Evolutionary conservation across 352 stramenopile genomes (phyloP).

Genomic region (Phytophthora ohioensis): DNA sequence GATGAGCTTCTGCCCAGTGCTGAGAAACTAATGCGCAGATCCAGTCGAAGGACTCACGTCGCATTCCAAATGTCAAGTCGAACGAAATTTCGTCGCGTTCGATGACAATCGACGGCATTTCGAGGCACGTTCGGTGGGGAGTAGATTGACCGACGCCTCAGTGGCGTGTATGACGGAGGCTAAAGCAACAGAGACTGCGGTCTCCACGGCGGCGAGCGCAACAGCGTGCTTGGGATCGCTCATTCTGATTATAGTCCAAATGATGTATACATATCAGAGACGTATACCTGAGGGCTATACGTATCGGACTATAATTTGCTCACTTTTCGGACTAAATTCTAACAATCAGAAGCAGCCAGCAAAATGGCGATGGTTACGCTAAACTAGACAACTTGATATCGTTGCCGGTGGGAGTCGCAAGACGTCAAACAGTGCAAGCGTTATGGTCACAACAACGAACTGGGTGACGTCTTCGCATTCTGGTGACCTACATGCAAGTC

Average conservation of each 20-base stretch:
- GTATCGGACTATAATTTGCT: slow-evolving; percentile 2
- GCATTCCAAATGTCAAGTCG: slow-evolving; percentile 14
- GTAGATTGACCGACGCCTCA: background rate
- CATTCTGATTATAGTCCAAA: slow-evolving; percentile 19
- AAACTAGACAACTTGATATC: slow-evolving; percentile 25
- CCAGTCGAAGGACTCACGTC: slow-evolving; percentile 26
- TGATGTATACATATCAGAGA: background rate
- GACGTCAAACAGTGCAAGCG: slow-evolving; percentile 75
- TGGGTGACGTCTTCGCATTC: slow-evolving; percentile 68
- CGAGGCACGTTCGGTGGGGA: background rate
- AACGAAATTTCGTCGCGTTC: slow-evolving; percentile 14
- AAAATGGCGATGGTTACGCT: slow-evolving; percentile 41
- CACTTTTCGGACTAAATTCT: slow-evolving; percentile 53
- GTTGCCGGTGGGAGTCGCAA: slow-evolving; percentile 69
- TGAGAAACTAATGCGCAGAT: slow-evolving; percentile 17
- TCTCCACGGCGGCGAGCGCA: slow-evolving; percentile 18
- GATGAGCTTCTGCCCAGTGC: slow-evolving; percentile 11
- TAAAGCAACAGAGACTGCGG: slow-evolving; percentile 17
- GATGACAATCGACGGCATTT: slow-evolving; percentile 27
- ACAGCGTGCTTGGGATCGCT: slow-evolving; percentile 9
- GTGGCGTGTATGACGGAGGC: slow-evolving; percentile 15
- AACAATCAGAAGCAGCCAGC: slow-evolving; percentile 9
- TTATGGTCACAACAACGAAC: slow-evolving; percentile 83
- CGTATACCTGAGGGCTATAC: slow-evolving; percentile 9
- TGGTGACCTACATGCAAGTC: slow-evolving; percentile 75